Conservation (phyloP, 805 yeast species). For the Wickerhamomyces bovis region DNA sequence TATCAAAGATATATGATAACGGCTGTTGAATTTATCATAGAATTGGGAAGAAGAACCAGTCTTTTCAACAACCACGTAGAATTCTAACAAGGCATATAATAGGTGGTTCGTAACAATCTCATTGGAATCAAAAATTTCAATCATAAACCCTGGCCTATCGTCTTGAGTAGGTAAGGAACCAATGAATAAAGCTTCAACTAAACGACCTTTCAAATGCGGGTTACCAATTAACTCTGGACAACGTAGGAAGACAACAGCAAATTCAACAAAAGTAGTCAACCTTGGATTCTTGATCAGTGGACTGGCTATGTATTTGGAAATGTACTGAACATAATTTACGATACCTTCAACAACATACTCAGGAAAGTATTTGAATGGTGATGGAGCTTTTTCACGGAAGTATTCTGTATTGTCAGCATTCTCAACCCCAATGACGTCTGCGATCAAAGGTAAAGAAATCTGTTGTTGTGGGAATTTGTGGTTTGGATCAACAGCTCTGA, state of each 20-base stretch:
- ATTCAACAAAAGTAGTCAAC: constrained; percentile 55
- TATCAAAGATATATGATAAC: constrained; percentile 80
- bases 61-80: constrained; percentile 91
- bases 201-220: constrained; percentile 84
- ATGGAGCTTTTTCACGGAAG: constrained; percentile 57
- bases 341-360: constrained; percentile 83
- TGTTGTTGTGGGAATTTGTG: constrained; percentile 54
- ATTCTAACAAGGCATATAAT: constrained; percentile 77
- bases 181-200: constrained; percentile 72
- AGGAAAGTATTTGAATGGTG: constrained; percentile 78
- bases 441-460: constrained; percentile 51
- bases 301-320: constrained; percentile 48
- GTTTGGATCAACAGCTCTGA: constrained; percentile 65
- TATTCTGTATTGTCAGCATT: constrained; percentile 73
- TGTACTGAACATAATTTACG: constrained; percentile 60
- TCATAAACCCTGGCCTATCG: constrained; percentile 65
- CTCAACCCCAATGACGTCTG: constrained; percentile 55
- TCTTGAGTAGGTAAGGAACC: constrained; percentile 61
- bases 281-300: constrained; percentile 52
- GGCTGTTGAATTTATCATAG: constrained; percentile 89
- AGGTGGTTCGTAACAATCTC: constrained; percentile 57
- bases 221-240: constrained; percentile 83
- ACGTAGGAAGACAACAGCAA: constrained; percentile 68
- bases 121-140: constrained; percentile 57
- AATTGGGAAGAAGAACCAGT: constrained; percentile 95